phyloP scores from a whole-genome alignment of 257 asterid species.

The Solanum habrochaites region DNA sequence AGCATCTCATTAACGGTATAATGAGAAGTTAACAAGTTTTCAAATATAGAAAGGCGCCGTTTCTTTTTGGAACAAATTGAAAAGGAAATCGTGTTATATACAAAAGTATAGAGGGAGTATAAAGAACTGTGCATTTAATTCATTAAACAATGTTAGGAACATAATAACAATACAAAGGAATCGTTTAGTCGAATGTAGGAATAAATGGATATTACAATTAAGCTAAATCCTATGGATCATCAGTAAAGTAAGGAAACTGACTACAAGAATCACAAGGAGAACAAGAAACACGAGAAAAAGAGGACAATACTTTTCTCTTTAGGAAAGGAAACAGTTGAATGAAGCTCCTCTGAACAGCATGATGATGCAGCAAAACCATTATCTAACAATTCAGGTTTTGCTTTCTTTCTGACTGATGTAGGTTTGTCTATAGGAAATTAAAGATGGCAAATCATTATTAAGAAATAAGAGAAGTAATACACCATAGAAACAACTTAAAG shows the following conservation, averaged over 20 bases:
- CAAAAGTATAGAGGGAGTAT: background rate
- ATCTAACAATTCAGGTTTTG: slow-evolving; percentile 19
- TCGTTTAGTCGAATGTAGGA: background rate
- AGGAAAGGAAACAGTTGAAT: slow-evolving; percentile 16
- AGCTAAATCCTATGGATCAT: background rate
- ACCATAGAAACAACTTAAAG: background rate
- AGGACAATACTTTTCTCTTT: slow-evolving; percentile 38
- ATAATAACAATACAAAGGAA: background rate
- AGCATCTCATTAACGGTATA: background rate
- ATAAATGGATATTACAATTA: background rate
- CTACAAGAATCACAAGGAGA: background rate
- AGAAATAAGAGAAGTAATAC: background rate
- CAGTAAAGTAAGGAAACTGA: background rate
- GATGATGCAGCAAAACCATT: slow-evolving; percentile 33
- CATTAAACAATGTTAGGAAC: background rate
- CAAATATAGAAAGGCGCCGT: background rate
- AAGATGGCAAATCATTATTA: slow-evolving; percentile 17
- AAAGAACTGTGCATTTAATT: background rate
- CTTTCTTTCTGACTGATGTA: slow-evolving; percentile 27
- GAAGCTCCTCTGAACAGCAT: slow-evolving; percentile 20
- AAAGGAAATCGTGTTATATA: background rate
- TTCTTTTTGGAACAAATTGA: background rate
- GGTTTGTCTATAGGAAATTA: slow-evolving; percentile 50
- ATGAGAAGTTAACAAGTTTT: background rate
- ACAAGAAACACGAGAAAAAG: background rate